Base-by-base conservation (phyloP, 352 stramenopile genomes). In the Pseudoperonospora humuli region DNA sequence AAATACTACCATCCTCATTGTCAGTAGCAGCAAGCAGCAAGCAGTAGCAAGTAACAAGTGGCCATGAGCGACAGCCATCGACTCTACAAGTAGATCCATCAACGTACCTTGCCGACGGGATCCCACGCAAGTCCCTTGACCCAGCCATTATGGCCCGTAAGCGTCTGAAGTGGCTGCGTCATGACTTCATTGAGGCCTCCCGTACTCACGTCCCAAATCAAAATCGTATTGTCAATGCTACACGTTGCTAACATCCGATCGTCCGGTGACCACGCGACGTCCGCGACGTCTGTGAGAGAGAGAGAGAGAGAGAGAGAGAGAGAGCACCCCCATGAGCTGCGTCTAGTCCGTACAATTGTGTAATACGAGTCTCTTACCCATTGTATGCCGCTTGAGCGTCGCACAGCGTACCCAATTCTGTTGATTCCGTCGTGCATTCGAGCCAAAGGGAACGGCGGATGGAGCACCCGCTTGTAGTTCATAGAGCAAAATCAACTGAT, bases 121-220 rank as follows among this genome's bases (percentile, higher is more conserved):
- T 93, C 82, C 82, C 82, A 93, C 3, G 79, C 76, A 8, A 93
- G 72, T 28, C 82, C 82, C 33, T 93, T 93, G 36, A 91, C 82
- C 82, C 82, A 93, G 9, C 82, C 77, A 32, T 80, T 90, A 57
- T 93, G 82, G 1, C 78, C 73, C 5, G 64, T 59, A 1, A 93
- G 70, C 33, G 70, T 86, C 7, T 87, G 82, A 23, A 93, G 56
- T 10, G 82, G 82, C 52, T 86, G 75, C 25, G 57, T 86, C 68
- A 91, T 84, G n/a, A 89, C 68, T 1, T 83, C 59, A 23, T 43
- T 67, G 15, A 86, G 29, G 19, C 54, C 61, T 1, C 67, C 53
- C 9, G 69, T 54, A 39, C 78, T 70, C 17, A 93, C 74, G 43
- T 85, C 73, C 82, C 82, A 93, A 42, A 93, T 86, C 34, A 87